A percentile compares a stretch with the other conserved stretches of the same genome.
Conservation (phyloP, 306 rosid genomes). For the Glycine tomentella region DNA sequence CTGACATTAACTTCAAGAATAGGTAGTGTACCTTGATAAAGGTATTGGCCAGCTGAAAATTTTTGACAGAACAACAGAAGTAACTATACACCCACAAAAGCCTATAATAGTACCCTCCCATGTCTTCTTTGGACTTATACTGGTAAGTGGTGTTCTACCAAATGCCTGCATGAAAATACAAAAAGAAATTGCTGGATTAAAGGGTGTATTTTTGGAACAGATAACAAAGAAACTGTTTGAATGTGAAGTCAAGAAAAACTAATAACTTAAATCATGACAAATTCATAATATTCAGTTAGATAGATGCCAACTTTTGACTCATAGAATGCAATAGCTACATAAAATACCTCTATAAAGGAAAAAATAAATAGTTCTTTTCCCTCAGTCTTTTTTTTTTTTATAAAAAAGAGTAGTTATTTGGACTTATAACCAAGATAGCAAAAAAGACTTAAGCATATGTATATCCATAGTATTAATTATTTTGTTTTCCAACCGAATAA, state of each 20-base stretch:
- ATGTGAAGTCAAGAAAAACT: constrained; percentile 32
- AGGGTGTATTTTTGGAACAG: not conserved
- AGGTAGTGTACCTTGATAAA: constrained; percentile 65
- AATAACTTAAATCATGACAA: not conserved
- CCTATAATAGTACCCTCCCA: constrained; percentile 98
- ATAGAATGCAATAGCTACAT: too few relatives aligned
- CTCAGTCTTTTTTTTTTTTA: too few relatives aligned
- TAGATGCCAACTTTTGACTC: too few relatives aligned
- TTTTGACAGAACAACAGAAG: constrained; percentile 73
- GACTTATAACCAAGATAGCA: too few relatives aligned
- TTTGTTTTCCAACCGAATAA: too few relatives aligned
- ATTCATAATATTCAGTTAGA: too few relatives aligned
- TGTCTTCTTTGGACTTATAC: constrained; percentile 94
- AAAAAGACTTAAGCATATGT: too few relatives aligned
- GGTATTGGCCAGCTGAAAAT: constrained; percentile 87
- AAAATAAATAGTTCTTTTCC: too few relatives aligned
- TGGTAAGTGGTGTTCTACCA: constrained; percentile 92
- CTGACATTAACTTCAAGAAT: constrained; percentile 41
- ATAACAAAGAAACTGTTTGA: not conserved
- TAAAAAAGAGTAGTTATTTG: too few relatives aligned
- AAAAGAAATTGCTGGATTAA: constrained; percentile 39
- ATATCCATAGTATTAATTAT: too few relatives aligned
- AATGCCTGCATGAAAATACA: constrained; percentile 69
- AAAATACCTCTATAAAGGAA: too few relatives aligned
- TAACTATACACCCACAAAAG: constrained; percentile 87